phyloP scores from a whole-genome alignment of 1,284 basidiomycete genomes.

The Apiotrichum domesticum region DNA sequence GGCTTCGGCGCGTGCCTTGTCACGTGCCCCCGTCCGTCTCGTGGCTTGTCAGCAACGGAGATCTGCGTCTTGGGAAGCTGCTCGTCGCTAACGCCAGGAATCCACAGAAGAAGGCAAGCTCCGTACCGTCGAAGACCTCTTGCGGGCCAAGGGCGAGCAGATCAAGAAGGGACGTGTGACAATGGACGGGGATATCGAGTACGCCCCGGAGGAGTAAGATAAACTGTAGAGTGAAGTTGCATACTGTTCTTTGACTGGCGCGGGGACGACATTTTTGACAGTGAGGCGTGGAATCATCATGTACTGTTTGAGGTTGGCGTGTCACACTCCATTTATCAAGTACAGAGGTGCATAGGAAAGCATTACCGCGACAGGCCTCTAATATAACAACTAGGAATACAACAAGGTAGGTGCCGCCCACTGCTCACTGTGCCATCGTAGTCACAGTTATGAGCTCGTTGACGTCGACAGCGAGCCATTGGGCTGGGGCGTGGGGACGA shows the following conservation, averaged over 20 bases:
- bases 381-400: neutral
- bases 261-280: neutral
- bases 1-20: no score
- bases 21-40: no score
- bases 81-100: slow-evolving; percentile 24
- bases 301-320: no score
- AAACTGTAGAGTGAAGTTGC: neutral
- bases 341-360: no score
- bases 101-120: slow-evolving; percentile 63
- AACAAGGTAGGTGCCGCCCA: neutral
- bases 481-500: slow-evolving; percentile 1
- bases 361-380: no score
- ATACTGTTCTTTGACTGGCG: neutral
- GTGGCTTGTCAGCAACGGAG: neutral
- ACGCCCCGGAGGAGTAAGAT: slow-evolving; percentile 12
- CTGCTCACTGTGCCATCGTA: no score
- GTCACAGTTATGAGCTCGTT: no score
- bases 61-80: neutral
- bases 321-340: no score
- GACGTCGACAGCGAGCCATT: neutral
- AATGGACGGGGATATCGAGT: slow-evolving; percentile 49
- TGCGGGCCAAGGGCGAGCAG: slow-evolving; percentile 68
- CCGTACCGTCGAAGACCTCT: slow-evolving; percentile 72
- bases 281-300: no score
- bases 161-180: slow-evolving; percentile 58